These are phyloP conservation scores for Geotrichum klebahnii DNA, from an alignment of 1,139 yeast genomes.

Conservation along the genomic window DNA sequence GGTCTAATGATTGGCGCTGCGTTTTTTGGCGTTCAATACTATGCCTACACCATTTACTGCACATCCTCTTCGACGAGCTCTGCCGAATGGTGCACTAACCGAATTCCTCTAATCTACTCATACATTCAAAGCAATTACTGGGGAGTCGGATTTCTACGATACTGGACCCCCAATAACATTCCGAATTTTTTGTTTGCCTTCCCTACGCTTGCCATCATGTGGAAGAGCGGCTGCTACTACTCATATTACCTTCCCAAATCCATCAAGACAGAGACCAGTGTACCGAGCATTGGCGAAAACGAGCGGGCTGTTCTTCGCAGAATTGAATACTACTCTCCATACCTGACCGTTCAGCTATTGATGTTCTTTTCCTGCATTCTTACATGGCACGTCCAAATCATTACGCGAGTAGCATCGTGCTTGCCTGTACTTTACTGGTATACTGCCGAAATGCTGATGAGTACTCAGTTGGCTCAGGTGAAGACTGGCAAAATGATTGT, in stretches of 20 bases:
- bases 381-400: slow-evolving; percentile 80
- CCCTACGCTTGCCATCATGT: slow-evolving; percentile 55
- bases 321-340: neutral
- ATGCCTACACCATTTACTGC: slow-evolving; percentile 60
- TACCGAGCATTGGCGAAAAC: slow-evolving; percentile 1
- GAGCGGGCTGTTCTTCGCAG: slow-evolving; percentile 4
- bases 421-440: slow-evolving; percentile 76
- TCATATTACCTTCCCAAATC: neutral
- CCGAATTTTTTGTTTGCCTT: slow-evolving; percentile 79
- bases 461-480: slow-evolving; percentile 24
- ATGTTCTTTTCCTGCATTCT: slow-evolving; percentile 52
- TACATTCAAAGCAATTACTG: slow-evolving; percentile 80
- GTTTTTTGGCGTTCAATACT: slow-evolving; percentile 47
- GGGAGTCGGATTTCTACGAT: slow-evolving; percentile 73
- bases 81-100: slow-evolving; percentile 68
- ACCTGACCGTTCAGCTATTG: slow-evolving; percentile 27
- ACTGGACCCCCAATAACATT: slow-evolving; percentile 76
- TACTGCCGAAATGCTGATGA: slow-evolving; percentile 43
- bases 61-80: slow-evolving; percentile 44
- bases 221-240: slow-evolving; percentile 32
- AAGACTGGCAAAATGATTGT: slow-evolving; percentile 29
- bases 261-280: neutral
- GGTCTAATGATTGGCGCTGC: slow-evolving; percentile 54
- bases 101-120: slow-evolving; percentile 60
- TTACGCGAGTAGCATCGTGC: slow-evolving; percentile 68